phyloP scores from a whole-genome alignment of 1,284 basidiomycete genomes.

The Apiotrichum domesticum region DNA sequence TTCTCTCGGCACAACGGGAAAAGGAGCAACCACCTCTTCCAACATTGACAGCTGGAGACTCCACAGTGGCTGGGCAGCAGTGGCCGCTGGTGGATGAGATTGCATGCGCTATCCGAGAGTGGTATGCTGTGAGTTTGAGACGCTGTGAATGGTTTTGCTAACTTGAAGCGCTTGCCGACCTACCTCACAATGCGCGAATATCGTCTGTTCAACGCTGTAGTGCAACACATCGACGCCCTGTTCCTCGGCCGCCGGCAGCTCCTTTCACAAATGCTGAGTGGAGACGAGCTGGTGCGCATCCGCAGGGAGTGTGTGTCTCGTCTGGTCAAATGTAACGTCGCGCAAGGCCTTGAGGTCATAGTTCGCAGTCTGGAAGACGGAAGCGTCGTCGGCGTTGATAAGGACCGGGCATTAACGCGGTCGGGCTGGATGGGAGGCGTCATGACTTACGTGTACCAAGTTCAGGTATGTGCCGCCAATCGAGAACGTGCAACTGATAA shows the following conservation, averaged over 20 bases:
- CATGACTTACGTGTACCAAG: conserved; percentile 66
- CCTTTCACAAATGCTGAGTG: conserved; percentile 77
- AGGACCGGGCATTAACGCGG: conserved; percentile 63
- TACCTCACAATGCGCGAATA: conserved; percentile 87
- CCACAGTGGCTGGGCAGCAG: conserved; percentile 69
- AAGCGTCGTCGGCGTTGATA: conserved; percentile 76
- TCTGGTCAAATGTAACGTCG: conserved; percentile 83
- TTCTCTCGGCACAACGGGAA: conserved; percentile 18
- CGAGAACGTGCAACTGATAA: not conserved
- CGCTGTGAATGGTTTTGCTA: conserved; percentile 2
- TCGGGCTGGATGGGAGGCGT: conserved; percentile 65
- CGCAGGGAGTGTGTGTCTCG: conserved; percentile 79
- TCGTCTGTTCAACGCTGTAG: conserved; percentile 76
- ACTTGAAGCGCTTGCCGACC: conserved; percentile 61
- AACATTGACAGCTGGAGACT: conserved; percentile 84
- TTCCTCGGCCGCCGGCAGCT: conserved; percentile 85
- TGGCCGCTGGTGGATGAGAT: conserved; percentile 97
- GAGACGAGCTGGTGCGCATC: conserved; percentile 77
- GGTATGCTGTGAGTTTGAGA: conserved; percentile 62
- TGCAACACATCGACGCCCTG: conserved; percentile 83
- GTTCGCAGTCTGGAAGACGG: conserved; percentile 90
- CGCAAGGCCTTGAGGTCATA: conserved; percentile 88
- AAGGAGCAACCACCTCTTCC: conserved; percentile 87
- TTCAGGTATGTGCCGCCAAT: conserved; percentile 36
- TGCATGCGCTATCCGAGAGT: conserved; percentile 89